phyloP scores from a whole-genome alignment of 805 yeast species.

The Candida vartiovaarae region DNA sequence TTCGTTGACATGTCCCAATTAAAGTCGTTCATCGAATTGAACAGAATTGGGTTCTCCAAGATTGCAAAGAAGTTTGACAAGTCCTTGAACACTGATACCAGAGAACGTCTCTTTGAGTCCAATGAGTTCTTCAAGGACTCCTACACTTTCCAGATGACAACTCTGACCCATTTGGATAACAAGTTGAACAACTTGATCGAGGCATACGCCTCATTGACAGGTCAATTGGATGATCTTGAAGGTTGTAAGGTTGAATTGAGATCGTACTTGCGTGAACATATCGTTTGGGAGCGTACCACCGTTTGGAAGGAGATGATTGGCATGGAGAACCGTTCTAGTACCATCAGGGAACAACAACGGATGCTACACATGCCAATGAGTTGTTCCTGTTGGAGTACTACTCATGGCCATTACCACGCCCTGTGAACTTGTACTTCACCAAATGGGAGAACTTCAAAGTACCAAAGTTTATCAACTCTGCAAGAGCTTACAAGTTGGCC shows the following conservation, averaged over 20 bases:
- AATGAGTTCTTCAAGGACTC: constrained; percentile 39
- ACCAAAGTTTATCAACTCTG: constrained; percentile 34
- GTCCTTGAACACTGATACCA: constrained; percentile 50
- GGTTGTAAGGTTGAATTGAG: constrained; percentile 47
- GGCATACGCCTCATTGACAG: constrained; percentile 45
- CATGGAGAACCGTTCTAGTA: constrained; percentile 59
- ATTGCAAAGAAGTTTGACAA: constrained; percentile 90
- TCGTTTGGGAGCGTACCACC: constrained; percentile 94
- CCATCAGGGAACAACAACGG: constrained; percentile 31
- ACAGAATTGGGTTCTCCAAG: constrained; percentile 79
- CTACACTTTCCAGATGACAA: constrained; percentile 46
- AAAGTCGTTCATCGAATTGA: constrained; percentile 76
- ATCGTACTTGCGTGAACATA: constrained; percentile 73
- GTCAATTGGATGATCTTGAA: constrained; percentile 28
- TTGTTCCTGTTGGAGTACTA: constrained; percentile 28
- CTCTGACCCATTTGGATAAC: constrained; percentile 42
- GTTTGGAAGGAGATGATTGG: constrained; percentile 96
- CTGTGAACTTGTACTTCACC: constrained; percentile 21
- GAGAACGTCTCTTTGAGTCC: constrained; percentile 39
- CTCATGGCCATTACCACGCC: constrained; percentile 26
- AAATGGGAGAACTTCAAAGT: constrained; percentile 28
- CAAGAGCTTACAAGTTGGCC: constrained; percentile 25
- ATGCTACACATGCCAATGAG: constrained; percentile 24
- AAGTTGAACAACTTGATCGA: constrained; percentile 46
- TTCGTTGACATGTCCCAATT: constrained; percentile 76